phyloP scores from a whole-genome alignment of 2,329 filamentous ascomycete species.

The Nothophoma quercina region DNA sequence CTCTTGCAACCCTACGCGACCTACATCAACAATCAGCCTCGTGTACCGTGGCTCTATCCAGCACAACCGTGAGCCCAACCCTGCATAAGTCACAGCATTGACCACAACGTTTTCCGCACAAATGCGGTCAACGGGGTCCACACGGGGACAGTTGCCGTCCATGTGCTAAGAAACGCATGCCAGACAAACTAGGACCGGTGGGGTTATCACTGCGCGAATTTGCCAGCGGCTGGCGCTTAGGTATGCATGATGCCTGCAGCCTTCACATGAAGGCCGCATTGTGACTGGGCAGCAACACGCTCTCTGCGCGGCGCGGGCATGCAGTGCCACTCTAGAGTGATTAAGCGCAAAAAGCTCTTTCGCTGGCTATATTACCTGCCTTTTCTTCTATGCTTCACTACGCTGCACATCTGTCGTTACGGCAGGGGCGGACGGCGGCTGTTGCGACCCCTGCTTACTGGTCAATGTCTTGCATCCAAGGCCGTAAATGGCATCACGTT shows the following conservation, averaged over 20 bases:
- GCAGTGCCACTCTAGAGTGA: constrained; percentile 23
- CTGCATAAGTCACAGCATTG: constrained; percentile 23
- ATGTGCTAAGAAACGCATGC: constrained; percentile 24
- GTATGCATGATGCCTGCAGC: constrained; percentile 23
- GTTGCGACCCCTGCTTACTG: constrained; percentile 25
- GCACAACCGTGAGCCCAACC: background rate
- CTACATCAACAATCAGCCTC: background rate
- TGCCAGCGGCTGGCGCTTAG: constrained; percentile 29
- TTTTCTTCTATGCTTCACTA: constrained; percentile 17
- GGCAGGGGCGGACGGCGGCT: constrained; percentile 27
- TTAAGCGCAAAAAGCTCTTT: constrained; percentile 41
- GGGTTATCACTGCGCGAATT: constrained; percentile 25
- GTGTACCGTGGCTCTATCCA: background rate
- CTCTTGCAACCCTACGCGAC: background rate
- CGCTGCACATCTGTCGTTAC: constrained; percentile 21
- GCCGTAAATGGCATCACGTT: background rate
- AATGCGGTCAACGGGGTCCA: constrained; percentile 23
- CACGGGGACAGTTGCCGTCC: constrained; percentile 24
- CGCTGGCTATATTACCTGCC: constrained; percentile 34
- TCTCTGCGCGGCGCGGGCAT: constrained; percentile 31
- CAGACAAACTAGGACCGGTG: constrained; percentile 17
- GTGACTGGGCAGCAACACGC: constrained; percentile 34
- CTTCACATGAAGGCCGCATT: constrained; percentile 20
- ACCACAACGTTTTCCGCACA: constrained; percentile 32
- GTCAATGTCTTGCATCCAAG: constrained; percentile 22